Evolutionary conservation across 2,329 filamentous ascomycete genomes (phyloP).

Genomic region (Phaeosphaeriaceae sp.): DNA sequence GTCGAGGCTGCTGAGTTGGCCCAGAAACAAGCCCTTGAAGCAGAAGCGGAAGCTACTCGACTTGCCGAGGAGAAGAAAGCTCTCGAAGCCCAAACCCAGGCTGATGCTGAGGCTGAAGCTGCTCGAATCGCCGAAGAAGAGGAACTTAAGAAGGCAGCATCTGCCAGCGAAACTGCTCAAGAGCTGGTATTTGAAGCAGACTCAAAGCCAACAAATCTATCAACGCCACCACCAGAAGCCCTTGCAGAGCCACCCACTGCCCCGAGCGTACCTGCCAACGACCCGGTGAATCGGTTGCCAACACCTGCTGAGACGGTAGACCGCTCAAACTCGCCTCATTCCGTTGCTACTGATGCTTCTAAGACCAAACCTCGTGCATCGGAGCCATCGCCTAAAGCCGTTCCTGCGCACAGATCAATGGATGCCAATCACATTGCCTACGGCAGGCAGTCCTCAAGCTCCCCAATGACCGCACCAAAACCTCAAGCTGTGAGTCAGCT

Average conservation of each 20-base stretch:
- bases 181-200: background rate
- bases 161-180: background rate
- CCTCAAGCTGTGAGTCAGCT: conserved; percentile 24
- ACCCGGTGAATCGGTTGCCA: conserved; percentile 22
- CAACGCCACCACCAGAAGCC: conserved; percentile 17
- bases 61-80: background rate
- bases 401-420: conserved; percentile 34
- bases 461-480: conserved; percentile 5
- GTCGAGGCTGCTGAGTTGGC: conserved; percentile 2
- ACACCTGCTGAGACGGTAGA: conserved; percentile 21
- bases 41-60: conserved; percentile 7
- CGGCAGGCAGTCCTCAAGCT: background rate
- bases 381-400: conserved; percentile 24
- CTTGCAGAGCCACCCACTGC: conserved; percentile 6
- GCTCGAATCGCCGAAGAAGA: background rate
- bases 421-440: conserved; percentile 20
- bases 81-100: background rate
- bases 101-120: background rate
- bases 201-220: conserved; percentile 18
- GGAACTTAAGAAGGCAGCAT: background rate
- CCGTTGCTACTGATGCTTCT: conserved; percentile 25
- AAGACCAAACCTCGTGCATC: conserved; percentile 25
- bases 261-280: conserved; percentile 11
- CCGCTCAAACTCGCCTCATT: conserved; percentile 26
- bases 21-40: conserved; percentile 6